Evolutionary conservation across 1,284 basidiomycete genomes (phyloP), one percentile per base, ranked within the genome.

Genomic region (Volvariella surrecta): DNA sequence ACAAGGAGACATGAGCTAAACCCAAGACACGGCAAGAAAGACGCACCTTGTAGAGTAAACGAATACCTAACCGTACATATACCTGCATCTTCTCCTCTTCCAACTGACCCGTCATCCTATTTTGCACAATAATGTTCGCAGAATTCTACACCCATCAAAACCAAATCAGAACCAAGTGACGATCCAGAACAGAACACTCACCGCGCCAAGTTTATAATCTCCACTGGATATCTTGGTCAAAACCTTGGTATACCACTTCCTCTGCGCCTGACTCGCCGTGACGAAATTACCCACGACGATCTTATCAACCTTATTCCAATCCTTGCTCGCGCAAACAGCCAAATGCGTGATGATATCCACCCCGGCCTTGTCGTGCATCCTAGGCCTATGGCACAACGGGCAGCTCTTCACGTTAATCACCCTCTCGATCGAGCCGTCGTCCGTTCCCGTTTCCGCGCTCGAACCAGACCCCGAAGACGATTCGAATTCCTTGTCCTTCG

Each of bases 1-100:
- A 32, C 16, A 37, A 19, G 20, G 9, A 6, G 38, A 8, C 13
- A 18, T 37, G 35, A 37, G 32, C 30, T 9, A 41, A 31, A 24
- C 13, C 20, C 20, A 11, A 22, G 11, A 32, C 8, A 2, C 21
- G 35, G 15, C 21, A 37, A 21, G 32, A 15, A 30, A 9, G 20
- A 55, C 59, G 17, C 8, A 75, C 80, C 71, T 95, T 94, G 73
- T 97, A 98, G 45, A 97, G 62, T 45, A 98, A 60, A 13, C 95
- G 73, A 55, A 98, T 98, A 8, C 94, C 94, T 15, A 97, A 64
- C 31, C 94, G 70, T 0, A 99, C 92, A 58, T 97, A 97, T 2
- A 93, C 89, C 58, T 93, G 86, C 86, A 95, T 96, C 71, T 98
- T 98, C 65, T 99, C 96, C 63, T 99, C 96, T 55, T 95, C 85